Conservation (phyloP, 2,329 filamentous ascomycete genomes). For the Venturia carpophila region DNA sequence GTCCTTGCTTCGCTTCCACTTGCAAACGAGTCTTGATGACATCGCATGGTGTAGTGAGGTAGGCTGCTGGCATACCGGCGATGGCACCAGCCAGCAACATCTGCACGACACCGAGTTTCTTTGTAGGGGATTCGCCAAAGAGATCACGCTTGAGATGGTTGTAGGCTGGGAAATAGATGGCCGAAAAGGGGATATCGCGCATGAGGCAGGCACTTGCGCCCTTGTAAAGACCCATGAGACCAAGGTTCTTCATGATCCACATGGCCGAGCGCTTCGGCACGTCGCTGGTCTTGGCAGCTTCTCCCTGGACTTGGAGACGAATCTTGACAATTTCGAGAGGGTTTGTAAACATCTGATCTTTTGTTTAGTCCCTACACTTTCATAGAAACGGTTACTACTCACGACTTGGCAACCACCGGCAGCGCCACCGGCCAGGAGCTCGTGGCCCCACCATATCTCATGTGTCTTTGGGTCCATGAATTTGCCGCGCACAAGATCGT, state of each 20-base stretch:
- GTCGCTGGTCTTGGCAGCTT: conserved; percentile 79
- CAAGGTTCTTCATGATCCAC: conserved; percentile 95
- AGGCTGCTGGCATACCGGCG: conserved; percentile 51
- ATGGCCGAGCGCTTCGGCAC: conserved; percentile 85
- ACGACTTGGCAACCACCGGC: conserved; percentile 96
- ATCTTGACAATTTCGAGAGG: conserved; percentile 99
- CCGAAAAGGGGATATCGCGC: conserved; percentile 91
- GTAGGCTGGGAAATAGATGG: conserved; percentile 98
- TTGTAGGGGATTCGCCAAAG: conserved; percentile 80
- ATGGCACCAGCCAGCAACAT: conserved; percentile 92
- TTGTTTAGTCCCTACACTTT: neutral
- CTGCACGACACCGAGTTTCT: conserved; percentile 84
- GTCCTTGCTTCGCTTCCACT: conserved; percentile 94
- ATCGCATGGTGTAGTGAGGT: conserved; percentile 94
- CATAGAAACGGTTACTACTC: conserved; percentile 23
- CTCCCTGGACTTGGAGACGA: conserved; percentile 91
- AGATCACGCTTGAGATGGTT: conserved; percentile 87
- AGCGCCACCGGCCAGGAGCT: conserved; percentile 79
- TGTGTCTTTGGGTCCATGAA: conserved; percentile 68
- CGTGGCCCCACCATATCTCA: conserved; percentile 60
- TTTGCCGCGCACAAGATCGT: conserved; percentile 75
- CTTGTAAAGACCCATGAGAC: conserved; percentile 92
- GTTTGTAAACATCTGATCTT: conserved; percentile 80
- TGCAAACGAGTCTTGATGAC: conserved; percentile 99
- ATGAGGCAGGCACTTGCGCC: conserved; percentile 89